These are phyloP conservation scores for Pleurotus cornucopiae DNA, from an alignment of 768 basidiomycete species.

Conservation along the genomic window DNA sequence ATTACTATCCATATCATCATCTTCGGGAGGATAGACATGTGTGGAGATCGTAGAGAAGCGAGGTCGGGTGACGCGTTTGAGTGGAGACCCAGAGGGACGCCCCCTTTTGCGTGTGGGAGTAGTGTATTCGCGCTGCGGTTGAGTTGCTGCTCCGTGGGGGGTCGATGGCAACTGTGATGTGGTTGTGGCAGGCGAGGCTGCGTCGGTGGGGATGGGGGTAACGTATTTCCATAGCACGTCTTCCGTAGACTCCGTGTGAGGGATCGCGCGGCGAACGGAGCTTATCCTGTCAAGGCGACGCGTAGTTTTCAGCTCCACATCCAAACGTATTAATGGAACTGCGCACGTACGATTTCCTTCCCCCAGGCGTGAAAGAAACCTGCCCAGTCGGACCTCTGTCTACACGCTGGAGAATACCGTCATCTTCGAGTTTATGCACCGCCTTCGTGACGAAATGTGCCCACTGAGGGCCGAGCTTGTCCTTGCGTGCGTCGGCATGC, in stretches of 20 bases:
- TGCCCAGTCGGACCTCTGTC: constrained; percentile 21
- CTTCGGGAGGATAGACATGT: background rate
- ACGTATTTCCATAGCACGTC: constrained; percentile 37
- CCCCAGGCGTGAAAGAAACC: constrained; percentile 36
- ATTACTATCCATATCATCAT: constrained; percentile 2
- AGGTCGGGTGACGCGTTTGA: background rate
- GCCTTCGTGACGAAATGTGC: constrained; percentile 42
- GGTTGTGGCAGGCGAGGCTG: background rate
- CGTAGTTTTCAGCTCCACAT: background rate
- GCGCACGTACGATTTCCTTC: constrained; percentile 40
- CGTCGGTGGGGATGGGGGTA: constrained; percentile 12
- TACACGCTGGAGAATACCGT: constrained; percentile 35
- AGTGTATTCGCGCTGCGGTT: too few species aligned
- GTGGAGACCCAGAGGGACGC: constrained; percentile 4
- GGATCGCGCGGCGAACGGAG: constrained; percentile 27
- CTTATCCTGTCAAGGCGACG: constrained; percentile 20
- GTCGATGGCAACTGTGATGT: constrained; percentile 4
- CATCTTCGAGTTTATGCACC: constrained; percentile 38
- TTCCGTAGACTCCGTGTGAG: constrained; percentile 21
- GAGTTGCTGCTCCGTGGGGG: too few species aligned
- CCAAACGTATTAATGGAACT: too few species aligned
- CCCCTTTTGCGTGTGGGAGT: background rate
- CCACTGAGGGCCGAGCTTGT: constrained; percentile 47
- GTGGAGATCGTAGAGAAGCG: constrained; percentile 9
- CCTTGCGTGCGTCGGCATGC: constrained; percentile 36